Evolutionary conservation across 163 green algal species (phyloP).

Genomic region (Smithsoniella earleae): DNA sequence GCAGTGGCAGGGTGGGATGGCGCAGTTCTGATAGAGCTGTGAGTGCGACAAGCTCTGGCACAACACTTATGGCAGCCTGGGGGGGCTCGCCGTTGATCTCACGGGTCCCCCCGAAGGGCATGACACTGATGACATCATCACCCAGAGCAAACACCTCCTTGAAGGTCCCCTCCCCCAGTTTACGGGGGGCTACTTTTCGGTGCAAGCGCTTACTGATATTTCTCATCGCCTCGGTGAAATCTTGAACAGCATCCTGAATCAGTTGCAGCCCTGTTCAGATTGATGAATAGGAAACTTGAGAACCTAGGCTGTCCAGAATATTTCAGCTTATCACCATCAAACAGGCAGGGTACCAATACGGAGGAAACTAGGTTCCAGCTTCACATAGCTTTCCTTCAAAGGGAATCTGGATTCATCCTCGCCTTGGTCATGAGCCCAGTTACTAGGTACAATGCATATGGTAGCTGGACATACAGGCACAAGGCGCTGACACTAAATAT

Average conservation of each 20-base stretch:
- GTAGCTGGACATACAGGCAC: no score
- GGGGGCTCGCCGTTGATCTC: conserved; percentile 43
- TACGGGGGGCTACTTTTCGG: background rate
- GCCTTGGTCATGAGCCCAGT: no score
- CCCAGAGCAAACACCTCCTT: conserved; percentile 2
- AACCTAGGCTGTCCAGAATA: no score
- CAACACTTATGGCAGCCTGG: conserved; percentile 38
- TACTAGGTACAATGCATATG: no score
- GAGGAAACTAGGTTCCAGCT: no score
- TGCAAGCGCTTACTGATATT: background rate
- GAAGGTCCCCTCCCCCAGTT: conserved; percentile 26
- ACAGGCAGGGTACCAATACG: no score
- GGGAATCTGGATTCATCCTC: no score
- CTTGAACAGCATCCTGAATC: background rate
- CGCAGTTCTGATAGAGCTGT: background rate
- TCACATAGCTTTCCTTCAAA: no score
- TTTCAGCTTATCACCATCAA: no score
- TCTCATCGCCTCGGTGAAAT: background rate
- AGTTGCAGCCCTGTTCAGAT: no score
- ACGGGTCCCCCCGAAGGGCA: conserved; percentile 45
- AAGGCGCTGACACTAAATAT: no score
- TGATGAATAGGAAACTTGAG: no score
- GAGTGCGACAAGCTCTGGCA: conserved; percentile 35
- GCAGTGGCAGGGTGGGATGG: background rate
- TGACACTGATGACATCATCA: conserved; percentile 43